Evolutionary conservation across 179 eudicot genomes (phyloP).

Genomic region (Camellia oleifera): DNA sequence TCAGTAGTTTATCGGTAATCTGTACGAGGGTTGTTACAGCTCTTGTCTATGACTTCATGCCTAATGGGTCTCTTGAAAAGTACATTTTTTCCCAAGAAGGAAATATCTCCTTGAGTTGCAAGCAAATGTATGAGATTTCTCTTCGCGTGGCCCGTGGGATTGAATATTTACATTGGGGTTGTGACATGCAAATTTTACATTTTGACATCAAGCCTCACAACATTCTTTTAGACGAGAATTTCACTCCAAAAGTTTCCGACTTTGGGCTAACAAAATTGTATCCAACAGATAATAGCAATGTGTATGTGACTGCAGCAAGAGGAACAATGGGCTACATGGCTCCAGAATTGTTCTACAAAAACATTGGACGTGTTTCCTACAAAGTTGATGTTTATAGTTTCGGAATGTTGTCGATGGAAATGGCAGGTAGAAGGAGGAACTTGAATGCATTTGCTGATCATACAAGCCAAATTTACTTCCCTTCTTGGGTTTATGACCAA

Average conservation of each 20-base stretch:
- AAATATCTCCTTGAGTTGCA: background rate
- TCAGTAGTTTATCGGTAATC: no score
- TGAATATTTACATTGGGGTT: constrained; percentile 13
- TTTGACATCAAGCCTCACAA: constrained; percentile 17
- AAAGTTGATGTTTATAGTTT: constrained; percentile 17
- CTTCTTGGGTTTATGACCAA: constrained; percentile 4
- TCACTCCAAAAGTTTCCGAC: constrained; percentile 1
- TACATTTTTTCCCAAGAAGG: constrained; percentile 6
- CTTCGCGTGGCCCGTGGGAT: constrained; percentile 7
- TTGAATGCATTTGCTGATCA: background rate
- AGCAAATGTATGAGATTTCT: background rate
- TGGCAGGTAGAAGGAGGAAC: constrained; percentile 7
- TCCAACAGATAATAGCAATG: background rate
- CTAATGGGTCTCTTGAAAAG: constrained; percentile 6
- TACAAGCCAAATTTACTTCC: constrained; percentile 16
- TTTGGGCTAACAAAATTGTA: constrained; percentile 15
- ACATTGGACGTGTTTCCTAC: constrained; percentile 8
- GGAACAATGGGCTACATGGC: constrained; percentile 20
- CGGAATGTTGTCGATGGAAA: constrained; percentile 15
- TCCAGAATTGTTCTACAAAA: constrained; percentile 10
- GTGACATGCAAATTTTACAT: constrained; percentile 10
- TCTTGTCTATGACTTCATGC: constrained; percentile 4
- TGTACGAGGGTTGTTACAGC: background rate
- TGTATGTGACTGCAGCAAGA: background rate
- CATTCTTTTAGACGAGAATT: constrained; percentile 10